A percentile compares a stretch with the other conserved stretches of the same genome.
Conservation (phyloP, 352 stramenopile species). For the Phytopythium kandeliae region DNA sequence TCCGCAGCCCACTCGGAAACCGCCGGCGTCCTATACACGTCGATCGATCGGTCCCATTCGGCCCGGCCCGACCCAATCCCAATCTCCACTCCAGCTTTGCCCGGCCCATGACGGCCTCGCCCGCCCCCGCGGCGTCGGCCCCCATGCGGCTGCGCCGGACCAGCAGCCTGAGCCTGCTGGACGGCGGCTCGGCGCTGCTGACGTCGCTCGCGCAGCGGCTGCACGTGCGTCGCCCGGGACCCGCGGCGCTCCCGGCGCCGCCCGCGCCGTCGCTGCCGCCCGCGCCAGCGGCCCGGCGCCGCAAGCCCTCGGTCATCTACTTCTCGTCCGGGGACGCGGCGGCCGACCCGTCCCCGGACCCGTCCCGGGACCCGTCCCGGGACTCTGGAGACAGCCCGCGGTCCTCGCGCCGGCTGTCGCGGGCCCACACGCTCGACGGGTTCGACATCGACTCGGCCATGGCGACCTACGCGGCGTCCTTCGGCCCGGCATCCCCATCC, state of each 20-base stretch:
- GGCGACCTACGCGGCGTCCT: slow-evolving; percentile 20
- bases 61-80: no score
- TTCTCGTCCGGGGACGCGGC: slow-evolving; percentile 17
- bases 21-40: no score
- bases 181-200: slow-evolving; percentile 1
- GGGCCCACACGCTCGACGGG: slow-evolving; percentile 4
- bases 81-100: no score
- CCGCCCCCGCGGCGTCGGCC: background rate
- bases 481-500: slow-evolving; percentile 4
- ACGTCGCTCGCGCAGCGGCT: slow-evolving; percentile 17
- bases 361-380: background rate
- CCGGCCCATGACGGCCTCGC: slow-evolving; percentile 5
- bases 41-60: no score
- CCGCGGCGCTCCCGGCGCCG: slow-evolving; percentile 5
- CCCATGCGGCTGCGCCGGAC: slow-evolving; percentile 16
- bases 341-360: background rate
- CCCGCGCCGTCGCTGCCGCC: slow-evolving; percentile 11
- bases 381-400: background rate
- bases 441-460: slow-evolving; percentile 21
- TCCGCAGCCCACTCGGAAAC: background rate
- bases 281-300: slow-evolving; percentile 16
- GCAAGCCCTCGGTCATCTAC: slow-evolving; percentile 28
- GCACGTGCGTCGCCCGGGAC: slow-evolving; percentile 15
- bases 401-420: slow-evolving; percentile 3
- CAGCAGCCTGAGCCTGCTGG: slow-evolving; percentile 14